Conservation (phyloP, 73 alveolate species). For the Paramecium octaurelia region DNA sequence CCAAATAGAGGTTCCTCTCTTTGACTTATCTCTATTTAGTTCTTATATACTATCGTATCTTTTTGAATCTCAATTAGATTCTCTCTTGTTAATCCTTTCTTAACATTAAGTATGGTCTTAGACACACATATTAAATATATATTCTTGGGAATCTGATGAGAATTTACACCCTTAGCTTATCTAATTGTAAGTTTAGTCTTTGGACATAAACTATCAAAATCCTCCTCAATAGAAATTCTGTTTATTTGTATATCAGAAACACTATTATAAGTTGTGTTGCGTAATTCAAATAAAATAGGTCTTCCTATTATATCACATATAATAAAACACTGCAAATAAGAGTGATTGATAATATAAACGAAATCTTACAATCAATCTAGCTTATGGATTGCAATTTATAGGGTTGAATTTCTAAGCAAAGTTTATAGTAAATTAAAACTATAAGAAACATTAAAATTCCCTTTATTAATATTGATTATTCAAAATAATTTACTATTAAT, state of each 20-base stretch:
- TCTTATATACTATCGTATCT: neutral
- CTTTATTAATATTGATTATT: neutral
- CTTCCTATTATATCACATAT: neutral
- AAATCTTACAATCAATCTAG: neutral
- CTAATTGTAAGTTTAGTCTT: neutral
- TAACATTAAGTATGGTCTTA: neutral
- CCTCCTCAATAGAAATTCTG: neutral
- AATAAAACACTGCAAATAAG: neutral
- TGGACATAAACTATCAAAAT: neutral
- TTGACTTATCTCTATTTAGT: neutral
- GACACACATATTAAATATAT: neutral
- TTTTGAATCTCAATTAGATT: neutral
- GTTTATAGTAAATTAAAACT: neutral
- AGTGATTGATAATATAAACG: neutral
- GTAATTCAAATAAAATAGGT: neutral
- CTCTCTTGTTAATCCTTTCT: neutral
- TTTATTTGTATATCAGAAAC: neutral
- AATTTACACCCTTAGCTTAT: neutral
- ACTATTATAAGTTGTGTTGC: neutral
- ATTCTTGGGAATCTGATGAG: neutral
- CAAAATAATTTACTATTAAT: neutral
- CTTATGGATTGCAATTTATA: neutral
- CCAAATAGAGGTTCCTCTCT: neutral
- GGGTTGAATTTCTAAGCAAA: neutral
- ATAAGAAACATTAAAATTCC: neutral